Conservation (phyloP, 169 alveolate species). For the Eimeria falciformis region DNA sequence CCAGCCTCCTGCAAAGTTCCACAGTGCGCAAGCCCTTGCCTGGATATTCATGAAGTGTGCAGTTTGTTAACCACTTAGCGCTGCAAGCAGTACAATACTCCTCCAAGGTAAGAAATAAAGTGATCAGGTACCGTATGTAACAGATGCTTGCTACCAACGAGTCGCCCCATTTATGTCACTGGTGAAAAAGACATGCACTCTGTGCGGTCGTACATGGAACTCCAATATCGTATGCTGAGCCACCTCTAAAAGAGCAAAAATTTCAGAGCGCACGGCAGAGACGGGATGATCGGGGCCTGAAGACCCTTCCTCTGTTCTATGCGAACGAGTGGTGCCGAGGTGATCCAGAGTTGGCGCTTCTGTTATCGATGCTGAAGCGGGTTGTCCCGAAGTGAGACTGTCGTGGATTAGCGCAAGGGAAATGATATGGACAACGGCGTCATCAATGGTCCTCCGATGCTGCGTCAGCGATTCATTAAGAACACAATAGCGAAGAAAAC, state of each 20-base stretch:
- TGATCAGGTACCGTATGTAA: neutral
- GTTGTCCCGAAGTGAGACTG: neutral
- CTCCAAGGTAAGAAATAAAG: neutral
- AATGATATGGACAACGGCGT: neutral
- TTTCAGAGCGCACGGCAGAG: neutral
- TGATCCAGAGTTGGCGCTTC: neutral
- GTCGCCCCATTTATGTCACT: too few relatives aligned
- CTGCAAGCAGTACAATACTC: too few relatives aligned
- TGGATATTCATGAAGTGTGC: too few relatives aligned
- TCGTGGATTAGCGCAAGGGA: conserved; percentile 30
- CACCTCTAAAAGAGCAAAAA: neutral
- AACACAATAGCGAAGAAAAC: neutral
- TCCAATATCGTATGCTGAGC: conserved; percentile 49
- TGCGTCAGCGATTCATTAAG: conserved; percentile 8
- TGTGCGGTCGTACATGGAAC: conserved; percentile 21
- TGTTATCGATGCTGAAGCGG: too few relatives aligned
- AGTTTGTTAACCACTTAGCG: too few relatives aligned
- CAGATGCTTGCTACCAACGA: neutral
- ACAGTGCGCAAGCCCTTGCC: neutral
- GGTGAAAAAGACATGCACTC: neutral
- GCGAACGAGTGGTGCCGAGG: neutral
- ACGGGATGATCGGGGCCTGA: neutral
- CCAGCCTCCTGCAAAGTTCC: conserved; percentile 47
- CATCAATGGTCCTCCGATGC: conserved; percentile 4
- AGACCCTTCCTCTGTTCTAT: neutral